These are phyloP conservation scores for Xylariaceae sp. DNA, from an alignment of 2,329 filamentous ascomycete species.

Conservation along the genomic window DNA sequence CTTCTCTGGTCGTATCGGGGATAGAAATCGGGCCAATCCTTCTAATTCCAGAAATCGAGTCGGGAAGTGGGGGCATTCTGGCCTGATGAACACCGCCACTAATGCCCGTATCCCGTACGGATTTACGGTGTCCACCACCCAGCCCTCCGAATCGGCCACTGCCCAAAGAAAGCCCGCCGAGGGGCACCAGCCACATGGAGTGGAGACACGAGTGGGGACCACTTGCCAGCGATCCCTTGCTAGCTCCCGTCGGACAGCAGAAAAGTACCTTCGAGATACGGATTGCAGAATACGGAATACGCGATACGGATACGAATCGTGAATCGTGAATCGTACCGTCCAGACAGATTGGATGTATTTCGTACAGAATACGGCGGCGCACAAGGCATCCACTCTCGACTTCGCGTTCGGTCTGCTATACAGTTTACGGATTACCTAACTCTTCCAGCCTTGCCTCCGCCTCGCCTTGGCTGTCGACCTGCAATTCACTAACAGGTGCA, in stretches of 20 bases:
- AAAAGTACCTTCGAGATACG: background rate
- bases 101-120: slow-evolving; percentile 1
- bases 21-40: background rate
- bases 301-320: background rate
- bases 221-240: too few species aligned
- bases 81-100: slow-evolving; percentile 6
- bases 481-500: background rate
- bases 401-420: background rate
- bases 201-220: too few species aligned
- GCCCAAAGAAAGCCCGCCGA: slow-evolving; percentile 18
- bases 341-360: too few species aligned
- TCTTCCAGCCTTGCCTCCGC: slow-evolving; percentile 11
- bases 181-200: background rate
- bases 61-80: slow-evolving; percentile 6
- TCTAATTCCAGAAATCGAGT: background rate
- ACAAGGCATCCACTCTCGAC: too few species aligned
- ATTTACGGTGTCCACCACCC: background rate
- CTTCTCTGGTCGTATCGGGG: too few species aligned
- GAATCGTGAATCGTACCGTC: too few species aligned
- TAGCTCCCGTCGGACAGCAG: too few species aligned
- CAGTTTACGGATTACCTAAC: background rate
- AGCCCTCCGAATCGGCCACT: slow-evolving; percentile 18
- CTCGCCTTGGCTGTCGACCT: slow-evolving; percentile 1
- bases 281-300: background rate
- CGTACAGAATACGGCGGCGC: too few species aligned